A percentile compares a stretch with the other conserved stretches of the same genome.
These are phyloP conservation scores for Glomus cerebriforme DNA, from an alignment of 192 early-diverging fungal genomes.

Conservation along the genomic window DNA sequence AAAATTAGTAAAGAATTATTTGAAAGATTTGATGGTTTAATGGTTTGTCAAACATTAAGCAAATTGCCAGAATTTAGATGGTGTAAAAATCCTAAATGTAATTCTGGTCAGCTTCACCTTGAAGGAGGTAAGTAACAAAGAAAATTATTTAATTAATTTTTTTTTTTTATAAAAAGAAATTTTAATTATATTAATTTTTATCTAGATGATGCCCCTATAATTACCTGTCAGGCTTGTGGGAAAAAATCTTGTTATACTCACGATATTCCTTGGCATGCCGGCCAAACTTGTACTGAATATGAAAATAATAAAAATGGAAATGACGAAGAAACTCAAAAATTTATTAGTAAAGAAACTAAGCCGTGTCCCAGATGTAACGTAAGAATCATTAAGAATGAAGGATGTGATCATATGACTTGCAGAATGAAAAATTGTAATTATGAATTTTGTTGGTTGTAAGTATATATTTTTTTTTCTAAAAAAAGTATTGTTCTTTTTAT, in stretches of 20 bases:
- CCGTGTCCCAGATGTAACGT: conserved; percentile 21
- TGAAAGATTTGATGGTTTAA: too few relatives aligned
- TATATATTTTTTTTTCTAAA: background rate
- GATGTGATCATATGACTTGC: conserved; percentile 30
- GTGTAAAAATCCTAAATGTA: too few relatives aligned
- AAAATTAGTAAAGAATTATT: too few relatives aligned
- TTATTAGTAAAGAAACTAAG: background rate
- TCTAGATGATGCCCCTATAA: conserved; percentile 11
- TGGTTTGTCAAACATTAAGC: too few relatives aligned
- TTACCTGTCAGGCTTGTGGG: conserved; percentile 1
- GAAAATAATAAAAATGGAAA: background rate
- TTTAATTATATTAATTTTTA: background rate
- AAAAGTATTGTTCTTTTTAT: too few relatives aligned
- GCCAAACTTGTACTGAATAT: background rate
- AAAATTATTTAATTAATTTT: too few relatives aligned
- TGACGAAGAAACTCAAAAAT: background rate
- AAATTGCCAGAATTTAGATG: too few relatives aligned
- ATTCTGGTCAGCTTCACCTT: too few relatives aligned
- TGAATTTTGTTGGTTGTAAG: conserved; percentile 31
- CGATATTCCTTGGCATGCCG: conserved; percentile 3
- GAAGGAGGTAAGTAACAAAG: too few relatives aligned
- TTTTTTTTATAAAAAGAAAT: too few relatives aligned
- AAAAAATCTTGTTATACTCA: conserved; percentile 6
- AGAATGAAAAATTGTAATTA: background rate
- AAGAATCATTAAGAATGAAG: conserved; percentile 10